Conservation (phyloP, 2,329 filamentous ascomycete species). For the Xenoacremonium recifei region DNA sequence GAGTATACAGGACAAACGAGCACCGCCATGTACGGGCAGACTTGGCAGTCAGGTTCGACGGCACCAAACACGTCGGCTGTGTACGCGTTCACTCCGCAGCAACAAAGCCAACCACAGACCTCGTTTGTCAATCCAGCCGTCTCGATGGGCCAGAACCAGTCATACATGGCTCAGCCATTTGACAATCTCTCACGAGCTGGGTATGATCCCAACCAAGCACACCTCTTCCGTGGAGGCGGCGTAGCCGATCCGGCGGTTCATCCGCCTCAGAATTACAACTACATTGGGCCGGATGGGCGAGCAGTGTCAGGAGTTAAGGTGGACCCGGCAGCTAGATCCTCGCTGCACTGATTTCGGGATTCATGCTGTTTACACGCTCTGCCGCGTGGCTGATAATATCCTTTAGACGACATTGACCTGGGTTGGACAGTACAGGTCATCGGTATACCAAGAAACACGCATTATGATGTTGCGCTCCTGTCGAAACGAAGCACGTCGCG, state of each 20-base stretch:
- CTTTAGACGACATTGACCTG: slow-evolving; percentile 23
- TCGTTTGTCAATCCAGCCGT: slow-evolving; percentile 32
- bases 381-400: slow-evolving; percentile 12
- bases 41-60: slow-evolving; percentile 45
- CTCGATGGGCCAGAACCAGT: slow-evolving; percentile 30
- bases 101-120: slow-evolving; percentile 27
- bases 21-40: slow-evolving; percentile 38
- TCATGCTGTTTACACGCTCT: not conserved
- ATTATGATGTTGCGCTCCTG: too few species aligned
- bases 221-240: slow-evolving; percentile 33
- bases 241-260: slow-evolving; percentile 28
- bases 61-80: slow-evolving; percentile 40
- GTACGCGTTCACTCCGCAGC: slow-evolving; percentile 46
- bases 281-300: slow-evolving; percentile 33
- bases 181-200: slow-evolving; percentile 33
- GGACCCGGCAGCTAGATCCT: slow-evolving; percentile 27
- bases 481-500: slow-evolving; percentile 6
- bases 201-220: slow-evolving; percentile 30
- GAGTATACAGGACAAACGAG: slow-evolving; percentile 44
- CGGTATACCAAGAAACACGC: slow-evolving; percentile 10
- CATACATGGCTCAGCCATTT: slow-evolving; percentile 34
- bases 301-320: slow-evolving; percentile 29
- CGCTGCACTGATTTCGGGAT: slow-evolving; percentile 23
- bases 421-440: slow-evolving; percentile 30
- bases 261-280: slow-evolving; percentile 33